Percentiles rank a stretch among this genome's conserved stretches.
phyloP scores from a whole-genome alignment of 345 rosid species.

The Xanthoceras sorbifolium region DNA sequence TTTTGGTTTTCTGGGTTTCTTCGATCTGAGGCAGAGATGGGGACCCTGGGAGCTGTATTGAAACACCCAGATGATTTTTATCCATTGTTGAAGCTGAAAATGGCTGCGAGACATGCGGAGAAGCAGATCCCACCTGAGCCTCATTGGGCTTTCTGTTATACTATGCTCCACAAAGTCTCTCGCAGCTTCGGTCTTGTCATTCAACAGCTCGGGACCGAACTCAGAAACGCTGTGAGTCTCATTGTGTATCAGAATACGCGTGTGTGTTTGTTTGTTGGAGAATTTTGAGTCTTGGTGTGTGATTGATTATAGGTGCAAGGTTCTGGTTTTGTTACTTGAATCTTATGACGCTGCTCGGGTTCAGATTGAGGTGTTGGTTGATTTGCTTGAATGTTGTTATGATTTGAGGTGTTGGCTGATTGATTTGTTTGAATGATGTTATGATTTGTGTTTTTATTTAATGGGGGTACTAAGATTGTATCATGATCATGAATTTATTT shows the following conservation, averaged over 20 bases:
- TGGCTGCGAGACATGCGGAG: constrained; percentile 70
- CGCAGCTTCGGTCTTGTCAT: constrained; percentile 87
- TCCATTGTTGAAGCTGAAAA: constrained; percentile 81
- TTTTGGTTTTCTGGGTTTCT: constrained; percentile 1
- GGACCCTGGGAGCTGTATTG: constrained; percentile 63
- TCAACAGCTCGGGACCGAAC: constrained; percentile 81
- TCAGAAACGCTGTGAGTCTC: constrained; percentile 78
- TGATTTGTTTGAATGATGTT: not conserved
- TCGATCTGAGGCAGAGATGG: constrained; percentile 41
- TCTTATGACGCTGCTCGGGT: not conserved
- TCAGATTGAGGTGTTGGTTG: not conserved
- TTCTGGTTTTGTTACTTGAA: not conserved
- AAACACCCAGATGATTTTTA: constrained; percentile 86
- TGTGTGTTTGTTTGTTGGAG: too few relatives aligned
- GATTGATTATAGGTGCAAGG: not conserved
- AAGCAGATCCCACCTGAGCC: constrained; percentile 92
- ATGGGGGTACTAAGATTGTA: not conserved
- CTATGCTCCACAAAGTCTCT: constrained; percentile 92
- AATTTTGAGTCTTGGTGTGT: not conserved
- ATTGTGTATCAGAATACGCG: not conserved
- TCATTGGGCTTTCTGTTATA: constrained; percentile 90
- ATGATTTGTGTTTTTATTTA: not conserved
- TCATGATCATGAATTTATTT: not conserved
- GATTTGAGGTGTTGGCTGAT: not conserved
- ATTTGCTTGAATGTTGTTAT: not conserved